Conservation (phyloP, 441 rosid species). For the Dalechampia spathulata region DNA sequence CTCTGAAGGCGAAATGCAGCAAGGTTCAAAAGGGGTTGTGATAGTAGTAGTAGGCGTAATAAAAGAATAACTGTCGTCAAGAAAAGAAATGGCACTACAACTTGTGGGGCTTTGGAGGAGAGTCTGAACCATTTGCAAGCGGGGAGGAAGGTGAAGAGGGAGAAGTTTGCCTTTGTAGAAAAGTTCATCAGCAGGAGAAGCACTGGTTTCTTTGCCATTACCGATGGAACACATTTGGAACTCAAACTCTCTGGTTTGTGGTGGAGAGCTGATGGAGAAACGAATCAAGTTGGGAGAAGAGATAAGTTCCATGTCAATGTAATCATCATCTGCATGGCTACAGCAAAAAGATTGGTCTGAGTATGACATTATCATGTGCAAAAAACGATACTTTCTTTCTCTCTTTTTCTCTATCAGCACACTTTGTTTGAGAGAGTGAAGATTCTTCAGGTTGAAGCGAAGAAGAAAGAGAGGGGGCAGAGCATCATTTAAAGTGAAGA, state of each 20-base stretch:
- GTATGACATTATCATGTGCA: conserved; percentile 1
- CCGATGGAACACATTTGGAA: no score
- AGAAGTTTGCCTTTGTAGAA: conserved; percentile 92
- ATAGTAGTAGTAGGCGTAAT: conserved; percentile 24
- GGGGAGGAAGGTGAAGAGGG: conserved; percentile 89
- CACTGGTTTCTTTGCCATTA: no score
- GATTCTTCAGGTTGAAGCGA: no score
- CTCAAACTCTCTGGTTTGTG: no score
- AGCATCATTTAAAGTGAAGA: conserved; percentile 58
- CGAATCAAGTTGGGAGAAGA: conserved; percentile 14
- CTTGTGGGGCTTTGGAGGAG: conserved; percentile 43
- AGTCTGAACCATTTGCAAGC: conserved; percentile 63
- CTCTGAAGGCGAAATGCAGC: conserved; percentile 39
- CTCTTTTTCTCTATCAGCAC: conserved; percentile 1
- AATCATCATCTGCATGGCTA: conserved; percentile 43
- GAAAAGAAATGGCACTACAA: no score
- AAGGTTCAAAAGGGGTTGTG: no score
- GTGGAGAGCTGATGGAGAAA: no score
- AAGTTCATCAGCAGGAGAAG: conserved; percentile 63
- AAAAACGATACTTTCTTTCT: conserved; percentile 10
- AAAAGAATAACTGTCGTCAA: no score
- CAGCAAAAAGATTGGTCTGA: conserved; percentile 6
- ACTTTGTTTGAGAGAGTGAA: no score
- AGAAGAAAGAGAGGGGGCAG: conserved; percentile 27
- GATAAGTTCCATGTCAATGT: conserved; percentile 68